Conservation (phyloP, 164 flowering plant species). For the Annona squamosa region DNA sequence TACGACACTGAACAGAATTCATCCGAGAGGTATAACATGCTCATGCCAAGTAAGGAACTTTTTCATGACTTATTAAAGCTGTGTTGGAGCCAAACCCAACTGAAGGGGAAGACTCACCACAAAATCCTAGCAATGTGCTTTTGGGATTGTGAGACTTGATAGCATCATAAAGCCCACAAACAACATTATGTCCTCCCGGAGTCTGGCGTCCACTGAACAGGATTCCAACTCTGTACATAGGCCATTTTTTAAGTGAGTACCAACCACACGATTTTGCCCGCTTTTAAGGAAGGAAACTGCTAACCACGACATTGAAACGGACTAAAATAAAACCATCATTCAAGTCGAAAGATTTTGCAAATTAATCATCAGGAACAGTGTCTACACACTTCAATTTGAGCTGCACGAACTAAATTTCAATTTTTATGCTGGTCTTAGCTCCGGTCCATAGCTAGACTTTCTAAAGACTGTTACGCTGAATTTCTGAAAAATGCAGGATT, state of each 20-base stretch:
- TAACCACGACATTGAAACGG: background rate
- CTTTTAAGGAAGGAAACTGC: background rate
- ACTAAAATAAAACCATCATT: background rate
- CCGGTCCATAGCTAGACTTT: background rate
- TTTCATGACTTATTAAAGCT: background rate
- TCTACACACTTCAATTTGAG: background rate
- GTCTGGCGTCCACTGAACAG: slow-evolving; percentile 28
- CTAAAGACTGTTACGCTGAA: background rate
- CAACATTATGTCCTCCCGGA: slow-evolving; percentile 27
- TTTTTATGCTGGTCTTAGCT: background rate
- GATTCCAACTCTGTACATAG: slow-evolving; percentile 17
- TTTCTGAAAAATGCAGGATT: background rate
- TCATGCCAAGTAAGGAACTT: background rate
- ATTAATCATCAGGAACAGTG: background rate
- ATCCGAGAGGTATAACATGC: background rate
- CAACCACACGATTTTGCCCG: no score
- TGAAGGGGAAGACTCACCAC: slow-evolving; percentile 11
- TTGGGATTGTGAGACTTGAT: slow-evolving; percentile 21
- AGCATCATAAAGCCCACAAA: slow-evolving; percentile 26
- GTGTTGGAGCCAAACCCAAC: background rate
- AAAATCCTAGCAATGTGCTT: slow-evolving; percentile 23
- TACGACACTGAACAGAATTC: background rate
- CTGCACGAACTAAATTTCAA: background rate
- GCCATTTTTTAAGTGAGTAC: background rate
- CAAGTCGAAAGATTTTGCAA: background rate